Conservation (phyloP, 257 asterid species). For the Paraleonurus japonicus region DNA sequence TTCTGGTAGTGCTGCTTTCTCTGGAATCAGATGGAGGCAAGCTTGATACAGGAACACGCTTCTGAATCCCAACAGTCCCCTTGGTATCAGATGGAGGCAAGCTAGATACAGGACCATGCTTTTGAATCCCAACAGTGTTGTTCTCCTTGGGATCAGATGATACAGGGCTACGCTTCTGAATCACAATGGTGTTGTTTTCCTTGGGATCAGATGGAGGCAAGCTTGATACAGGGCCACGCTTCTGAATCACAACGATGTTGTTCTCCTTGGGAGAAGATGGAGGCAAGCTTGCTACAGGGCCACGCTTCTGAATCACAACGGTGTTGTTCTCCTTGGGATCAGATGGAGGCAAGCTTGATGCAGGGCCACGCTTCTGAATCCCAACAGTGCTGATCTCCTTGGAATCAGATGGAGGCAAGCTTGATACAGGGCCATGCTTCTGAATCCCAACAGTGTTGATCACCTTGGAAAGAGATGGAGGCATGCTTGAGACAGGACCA, state of each 20-base stretch:
- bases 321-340: constrained; percentile 42
- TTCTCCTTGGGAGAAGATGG: constrained; percentile 47
- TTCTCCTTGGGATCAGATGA: constrained; percentile 47
- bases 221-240: constrained; percentile 43
- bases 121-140: constrained; percentile 44
- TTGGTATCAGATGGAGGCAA: constrained; percentile 38
- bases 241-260: constrained; percentile 45
- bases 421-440: constrained; percentile 49
- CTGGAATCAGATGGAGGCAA: constrained; percentile 37
- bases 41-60: constrained; percentile 42
- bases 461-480: constrained; percentile 43
- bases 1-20: constrained; percentile 40
- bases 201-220: constrained; percentile 35
- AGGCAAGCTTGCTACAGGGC: constrained; percentile 37
- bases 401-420: constrained; percentile 32
- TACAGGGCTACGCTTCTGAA: constrained; percentile 51
- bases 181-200: constrained; percentile 41
- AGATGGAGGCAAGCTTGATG: constrained; percentile 32
- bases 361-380: constrained; percentile 53
- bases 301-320: constrained; percentile 53
- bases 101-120: constrained; percentile 43
- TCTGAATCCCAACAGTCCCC: constrained; percentile 56
- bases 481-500: constrained; percentile 36
- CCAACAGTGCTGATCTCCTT: constrained; percentile 47
- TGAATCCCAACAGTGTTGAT: constrained; percentile 42